Evolutionary conservation across 441 rosid species (phyloP).

Genomic region (Breynia disticha): DNA sequence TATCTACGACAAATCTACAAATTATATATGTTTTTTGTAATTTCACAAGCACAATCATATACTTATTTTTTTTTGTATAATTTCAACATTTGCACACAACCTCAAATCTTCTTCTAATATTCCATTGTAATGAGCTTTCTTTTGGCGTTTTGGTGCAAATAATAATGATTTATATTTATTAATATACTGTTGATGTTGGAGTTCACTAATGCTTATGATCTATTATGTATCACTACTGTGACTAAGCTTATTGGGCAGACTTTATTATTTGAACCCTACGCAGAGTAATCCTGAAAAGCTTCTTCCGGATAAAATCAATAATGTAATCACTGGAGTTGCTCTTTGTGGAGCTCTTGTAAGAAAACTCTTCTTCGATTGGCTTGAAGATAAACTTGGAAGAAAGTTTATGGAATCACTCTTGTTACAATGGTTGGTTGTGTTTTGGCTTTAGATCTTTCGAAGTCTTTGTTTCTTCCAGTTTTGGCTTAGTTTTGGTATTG

Average conservation of each 20-base stretch:
- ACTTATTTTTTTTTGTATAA: too few relatives aligned
- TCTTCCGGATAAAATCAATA: background rate
- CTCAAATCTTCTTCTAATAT: too few relatives aligned
- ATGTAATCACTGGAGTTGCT: background rate
- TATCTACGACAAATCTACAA: too few relatives aligned
- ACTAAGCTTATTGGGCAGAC: background rate
- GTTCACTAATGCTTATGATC: background rate
- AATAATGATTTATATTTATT: too few relatives aligned
- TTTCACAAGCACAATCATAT: too few relatives aligned
- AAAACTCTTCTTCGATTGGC: background rate
- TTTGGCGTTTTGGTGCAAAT: too few relatives aligned
- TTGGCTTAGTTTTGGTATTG: background rate
- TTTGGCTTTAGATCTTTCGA: background rate
- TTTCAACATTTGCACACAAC: too few relatives aligned
- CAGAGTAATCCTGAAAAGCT: background rate
- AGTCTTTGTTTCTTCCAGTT: background rate
- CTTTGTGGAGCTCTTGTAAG: background rate
- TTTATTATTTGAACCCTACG: background rate
- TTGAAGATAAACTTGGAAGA: background rate
- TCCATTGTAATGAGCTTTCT: too few relatives aligned
- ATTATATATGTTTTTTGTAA: too few relatives aligned
- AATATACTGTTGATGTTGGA: too few relatives aligned
- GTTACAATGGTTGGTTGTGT: background rate
- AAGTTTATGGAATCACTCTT: constrained; percentile 1
- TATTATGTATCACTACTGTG: background rate